Evolutionary conservation across 2,329 filamentous ascomycete genomes (phyloP).

Genomic region (Diatrype stigma): DNA sequence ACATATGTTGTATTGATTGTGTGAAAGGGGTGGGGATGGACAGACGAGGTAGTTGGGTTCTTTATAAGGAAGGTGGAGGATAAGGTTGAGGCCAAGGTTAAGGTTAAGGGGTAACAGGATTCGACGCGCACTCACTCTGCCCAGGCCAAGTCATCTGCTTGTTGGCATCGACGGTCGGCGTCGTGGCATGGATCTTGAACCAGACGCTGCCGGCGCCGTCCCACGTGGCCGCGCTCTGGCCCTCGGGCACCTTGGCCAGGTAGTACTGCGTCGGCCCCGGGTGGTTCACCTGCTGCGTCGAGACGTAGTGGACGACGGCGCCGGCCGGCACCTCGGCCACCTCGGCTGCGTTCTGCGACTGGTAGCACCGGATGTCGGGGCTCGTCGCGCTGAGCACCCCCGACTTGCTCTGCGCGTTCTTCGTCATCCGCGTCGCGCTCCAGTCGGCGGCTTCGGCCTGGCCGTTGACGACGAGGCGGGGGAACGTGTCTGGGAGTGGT

Average conservation of each 20-base stretch:
- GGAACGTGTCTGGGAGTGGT: slow-evolving; percentile 31
- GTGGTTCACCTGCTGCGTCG: slow-evolving; percentile 33
- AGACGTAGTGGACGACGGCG: slow-evolving; percentile 30
- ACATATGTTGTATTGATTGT: too few relatives aligned
- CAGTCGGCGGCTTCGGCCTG: slow-evolving; percentile 29
- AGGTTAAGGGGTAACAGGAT: background rate
- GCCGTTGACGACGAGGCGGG: slow-evolving; percentile 30
- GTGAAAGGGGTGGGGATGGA: too few relatives aligned
- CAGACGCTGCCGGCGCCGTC: slow-evolving; percentile 34
- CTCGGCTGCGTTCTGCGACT: slow-evolving; percentile 25
- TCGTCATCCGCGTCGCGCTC: slow-evolving; percentile 32
- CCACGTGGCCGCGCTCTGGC: slow-evolving; percentile 28
- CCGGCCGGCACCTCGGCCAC: slow-evolving; percentile 27
- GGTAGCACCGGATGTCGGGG: slow-evolving; percentile 32
- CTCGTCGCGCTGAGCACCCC: slow-evolving; percentile 28
- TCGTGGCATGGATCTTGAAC: slow-evolving; percentile 34
- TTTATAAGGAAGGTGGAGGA: background rate
- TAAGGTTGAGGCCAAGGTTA: background rate
- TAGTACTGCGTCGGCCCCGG: slow-evolving; percentile 38
- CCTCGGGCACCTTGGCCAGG: slow-evolving; percentile 32
- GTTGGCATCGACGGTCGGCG: slow-evolving; percentile 41
- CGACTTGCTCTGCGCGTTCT: slow-evolving; percentile 31
- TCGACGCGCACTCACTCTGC: slow-evolving; percentile 31
- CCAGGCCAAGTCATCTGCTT: slow-evolving; percentile 41
- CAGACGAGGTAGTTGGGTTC: too few relatives aligned